Conservation (phyloP, 2,329 filamentous ascomycete species). For the Aureobasidium sp. region DNA sequence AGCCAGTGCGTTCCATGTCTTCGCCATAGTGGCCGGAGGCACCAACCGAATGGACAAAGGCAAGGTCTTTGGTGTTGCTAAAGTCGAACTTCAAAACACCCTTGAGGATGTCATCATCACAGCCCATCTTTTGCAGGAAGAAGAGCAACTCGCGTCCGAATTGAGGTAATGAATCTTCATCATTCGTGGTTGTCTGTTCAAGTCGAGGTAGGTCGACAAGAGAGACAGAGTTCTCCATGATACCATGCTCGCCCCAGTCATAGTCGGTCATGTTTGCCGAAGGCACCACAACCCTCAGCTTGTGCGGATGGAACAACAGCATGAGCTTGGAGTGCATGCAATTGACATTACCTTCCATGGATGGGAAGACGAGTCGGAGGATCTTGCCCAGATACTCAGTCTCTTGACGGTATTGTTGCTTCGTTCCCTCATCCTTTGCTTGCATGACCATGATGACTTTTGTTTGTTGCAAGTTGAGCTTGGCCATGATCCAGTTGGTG, state of each 20-base stretch:
- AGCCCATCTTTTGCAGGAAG: conserved; percentile 59
- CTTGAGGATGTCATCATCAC: conserved; percentile 55
- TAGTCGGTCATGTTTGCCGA: conserved; percentile 77
- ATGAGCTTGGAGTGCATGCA: conserved; percentile 94
- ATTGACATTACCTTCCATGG: conserved; percentile 60
- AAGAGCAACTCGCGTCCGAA: conserved; percentile 64
- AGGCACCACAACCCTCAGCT: conserved; percentile 73
- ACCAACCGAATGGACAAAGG: conserved; percentile 72
- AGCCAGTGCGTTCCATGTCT: conserved; percentile 50
- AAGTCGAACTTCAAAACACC: conserved; percentile 79
- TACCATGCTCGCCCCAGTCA: conserved; percentile 80
- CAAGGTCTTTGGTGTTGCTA: conserved; percentile 57
- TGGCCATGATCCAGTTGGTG: conserved; percentile 60
- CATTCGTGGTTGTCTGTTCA: neutral
- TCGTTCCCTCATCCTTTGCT: conserved; percentile 39
- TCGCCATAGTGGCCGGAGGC: conserved; percentile 24
- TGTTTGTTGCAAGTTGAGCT: conserved; percentile 45
- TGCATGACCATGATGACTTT: conserved; percentile 52
- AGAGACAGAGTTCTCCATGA: conserved; percentile 85
- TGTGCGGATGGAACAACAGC: conserved; percentile 66
- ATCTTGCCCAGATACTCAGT: conserved; percentile 24
- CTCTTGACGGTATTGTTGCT: conserved; percentile 22
- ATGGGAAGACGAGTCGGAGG: conserved; percentile 68
- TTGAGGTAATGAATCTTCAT: conserved; percentile 6
- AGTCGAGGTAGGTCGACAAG: conserved; percentile 79